A percentile compares a stretch with the other conserved stretches of the same genome.
These are phyloP conservation scores for Nowakowskiella sp. DNA, from an alignment of 192 early-diverging fungal species.

Conservation along the genomic window DNA sequence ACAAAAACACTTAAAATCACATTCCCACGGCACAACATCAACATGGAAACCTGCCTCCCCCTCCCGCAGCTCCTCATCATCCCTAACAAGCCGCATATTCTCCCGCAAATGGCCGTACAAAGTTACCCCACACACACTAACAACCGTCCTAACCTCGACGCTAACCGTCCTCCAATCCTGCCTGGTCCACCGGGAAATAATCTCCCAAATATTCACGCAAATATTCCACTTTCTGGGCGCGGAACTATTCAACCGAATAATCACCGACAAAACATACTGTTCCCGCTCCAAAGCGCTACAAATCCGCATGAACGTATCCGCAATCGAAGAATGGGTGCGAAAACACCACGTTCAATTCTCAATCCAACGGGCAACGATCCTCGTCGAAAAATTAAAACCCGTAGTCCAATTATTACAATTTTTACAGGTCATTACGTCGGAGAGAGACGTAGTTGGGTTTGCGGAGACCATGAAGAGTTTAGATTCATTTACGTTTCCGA, in stretches of 20 bases:
- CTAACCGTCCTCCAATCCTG: slow-evolving; percentile 62
- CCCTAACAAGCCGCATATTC: not conserved
- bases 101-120: slow-evolving; percentile 4
- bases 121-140: slow-evolving; percentile 61
- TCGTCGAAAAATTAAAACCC: slow-evolving; percentile 48
- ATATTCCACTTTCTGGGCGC: slow-evolving; percentile 68
- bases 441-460: slow-evolving; percentile 65
- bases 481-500: slow-evolving; percentile 42
- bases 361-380: slow-evolving; percentile 5
- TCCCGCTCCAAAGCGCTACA: slow-evolving; percentile 75
- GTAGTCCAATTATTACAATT: slow-evolving; percentile 75
- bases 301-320: slow-evolving; percentile 74
- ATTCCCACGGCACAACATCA: not conserved
- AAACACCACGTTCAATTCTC: slow-evolving; percentile 36
- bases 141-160: slow-evolving; percentile 58
- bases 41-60: not conserved
- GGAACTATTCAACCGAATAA: slow-evolving; percentile 79
- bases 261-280: slow-evolving; percentile 63
- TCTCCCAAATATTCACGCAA: slow-evolving; percentile 65
- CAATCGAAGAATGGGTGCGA: slow-evolving; percentile 80
- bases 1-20: not conserved
- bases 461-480: slow-evolving; percentile 62
- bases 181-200: slow-evolving; percentile 66
- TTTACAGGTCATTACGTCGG: slow-evolving; percentile 66
- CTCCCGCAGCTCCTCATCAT: not conserved